These are phyloP conservation scores for Corylus heterophylla DNA, from an alignment of 306 rosid species.

Conservation along the genomic window DNA sequence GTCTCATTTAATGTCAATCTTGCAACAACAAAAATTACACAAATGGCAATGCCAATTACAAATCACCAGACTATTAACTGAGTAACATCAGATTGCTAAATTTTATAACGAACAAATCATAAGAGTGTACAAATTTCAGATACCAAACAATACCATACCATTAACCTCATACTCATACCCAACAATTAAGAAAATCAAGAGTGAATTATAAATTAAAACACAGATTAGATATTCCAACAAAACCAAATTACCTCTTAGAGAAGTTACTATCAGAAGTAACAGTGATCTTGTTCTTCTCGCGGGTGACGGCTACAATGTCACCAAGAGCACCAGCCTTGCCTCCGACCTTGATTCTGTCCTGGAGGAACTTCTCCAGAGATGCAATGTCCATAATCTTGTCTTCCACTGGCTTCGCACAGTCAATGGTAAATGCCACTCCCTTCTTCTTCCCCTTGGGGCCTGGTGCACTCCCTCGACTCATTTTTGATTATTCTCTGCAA, in stretches of 20 bases:
- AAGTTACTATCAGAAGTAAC: conserved; percentile 71
- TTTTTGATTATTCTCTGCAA: conserved; percentile 28
- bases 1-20: neutral
- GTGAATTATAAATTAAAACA: no score
- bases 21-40: neutral
- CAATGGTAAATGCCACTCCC: conserved; percentile 49
- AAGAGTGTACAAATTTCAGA: neutral
- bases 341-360: conserved; percentile 62
- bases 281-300: conserved; percentile 76
- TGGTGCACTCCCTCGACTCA: conserved; percentile 51
- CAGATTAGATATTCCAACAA: neutral
- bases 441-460: conserved; percentile 55
- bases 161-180: neutral
- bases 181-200: neutral
- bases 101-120: neutral
- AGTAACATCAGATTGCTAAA: no score
- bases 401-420: conserved; percentile 59
- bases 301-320: conserved; percentile 62
- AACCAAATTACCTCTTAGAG: conserved; percentile 62
- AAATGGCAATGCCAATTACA: neutral
- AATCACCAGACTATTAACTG: no score
- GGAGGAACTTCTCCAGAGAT: conserved; percentile 59
- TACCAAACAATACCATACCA: neutral
- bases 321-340: conserved; percentile 85
- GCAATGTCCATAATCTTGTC: conserved; percentile 66